Conservation (phyloP, 1,284 basidiomycete species). For the Porogramme epimiltina region DNA sequence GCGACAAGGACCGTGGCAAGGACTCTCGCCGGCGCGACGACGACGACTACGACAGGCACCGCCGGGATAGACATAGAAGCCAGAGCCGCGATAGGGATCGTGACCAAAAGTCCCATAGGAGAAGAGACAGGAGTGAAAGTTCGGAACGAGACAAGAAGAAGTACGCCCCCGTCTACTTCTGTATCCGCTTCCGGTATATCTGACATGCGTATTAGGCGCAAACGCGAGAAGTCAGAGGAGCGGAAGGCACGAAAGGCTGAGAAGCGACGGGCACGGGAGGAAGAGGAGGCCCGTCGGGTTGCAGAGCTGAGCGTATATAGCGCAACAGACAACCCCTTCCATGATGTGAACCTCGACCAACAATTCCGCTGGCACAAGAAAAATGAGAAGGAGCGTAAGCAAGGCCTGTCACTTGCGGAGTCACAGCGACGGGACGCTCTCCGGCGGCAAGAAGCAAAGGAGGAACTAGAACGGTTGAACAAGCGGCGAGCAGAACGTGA, state of each 20-base stretch:
- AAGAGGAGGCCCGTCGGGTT: conserved; percentile 85
- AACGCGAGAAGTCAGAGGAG: conserved; percentile 81
- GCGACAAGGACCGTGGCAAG: conserved; percentile 30
- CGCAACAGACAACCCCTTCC: conserved; percentile 95
- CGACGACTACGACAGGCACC: conserved; percentile 34
- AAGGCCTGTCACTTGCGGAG: conserved; percentile 82
- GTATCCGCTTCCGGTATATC: too few relatives aligned
- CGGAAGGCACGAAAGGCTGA: conserved; percentile 78
- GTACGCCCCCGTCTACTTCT: conserved; percentile 39
- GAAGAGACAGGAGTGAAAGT: conserved; percentile 41
- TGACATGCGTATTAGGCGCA: conserved; percentile 55
- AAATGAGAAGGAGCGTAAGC: conserved; percentile 91
- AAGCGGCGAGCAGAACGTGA: conserved; percentile 90
- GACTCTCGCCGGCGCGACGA: conserved; percentile 35
- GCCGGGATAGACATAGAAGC: conserved; percentile 43
- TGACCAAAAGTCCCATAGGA: conserved; percentile 35
- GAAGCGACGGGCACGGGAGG: conserved; percentile 78
- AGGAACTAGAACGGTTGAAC: conserved; percentile 93
- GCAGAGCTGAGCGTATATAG: conserved; percentile 93
- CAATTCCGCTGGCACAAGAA: conserved; percentile 99
- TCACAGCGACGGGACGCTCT: conserved; percentile 80
- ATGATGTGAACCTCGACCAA: conserved; percentile 93
- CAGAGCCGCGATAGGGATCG: conserved; percentile 42
- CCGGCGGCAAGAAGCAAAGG: conserved; percentile 87
- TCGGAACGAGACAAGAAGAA: conserved; percentile 53